phyloP scores from a whole-genome alignment of 179 eudicot genomes.

The Drosera spatulata region DNA sequence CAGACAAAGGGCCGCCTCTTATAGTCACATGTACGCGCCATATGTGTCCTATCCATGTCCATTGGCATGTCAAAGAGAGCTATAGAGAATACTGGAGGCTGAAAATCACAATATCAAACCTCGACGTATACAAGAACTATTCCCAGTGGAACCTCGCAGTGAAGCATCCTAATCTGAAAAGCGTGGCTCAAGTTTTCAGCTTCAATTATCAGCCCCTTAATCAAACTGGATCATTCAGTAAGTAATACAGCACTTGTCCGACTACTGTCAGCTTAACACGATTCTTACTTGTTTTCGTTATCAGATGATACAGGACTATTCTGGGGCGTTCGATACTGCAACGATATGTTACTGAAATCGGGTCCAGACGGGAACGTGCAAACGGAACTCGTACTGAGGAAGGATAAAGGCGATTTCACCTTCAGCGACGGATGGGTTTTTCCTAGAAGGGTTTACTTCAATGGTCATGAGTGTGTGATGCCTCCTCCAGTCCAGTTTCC shows the following conservation, averaged over 20 bases:
- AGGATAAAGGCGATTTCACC: conserved; percentile 49
- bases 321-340: conserved; percentile 64
- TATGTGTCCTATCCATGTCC: conserved; percentile 77
- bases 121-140: conserved; percentile 55
- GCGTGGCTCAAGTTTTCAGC: conserved; percentile 57
- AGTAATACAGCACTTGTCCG: conserved; percentile 8
- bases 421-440: conserved; percentile 88
- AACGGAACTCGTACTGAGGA: conserved; percentile 53
- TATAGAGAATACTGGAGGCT: conserved; percentile 77
- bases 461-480: conserved; percentile 85
- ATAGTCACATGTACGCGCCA: conserved; percentile 48
- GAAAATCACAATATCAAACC: conserved; percentile 61
- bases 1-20: conserved; percentile 29
- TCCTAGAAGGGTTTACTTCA: conserved; percentile 68
- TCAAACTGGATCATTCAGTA: conserved; percentile 45
- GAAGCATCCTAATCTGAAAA: conserved; percentile 58
- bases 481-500: conserved; percentile 71
- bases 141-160: conserved; percentile 72
- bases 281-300: neutral
- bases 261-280: neutral
- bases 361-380: conserved; percentile 74
- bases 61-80: conserved; percentile 79
- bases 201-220: conserved; percentile 70
- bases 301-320: conserved; percentile 81
- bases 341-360: conserved; percentile 58